Conservation (phyloP, 495 filamentous ascomycete species). For the Aspergillus sclerotioniger region DNA sequence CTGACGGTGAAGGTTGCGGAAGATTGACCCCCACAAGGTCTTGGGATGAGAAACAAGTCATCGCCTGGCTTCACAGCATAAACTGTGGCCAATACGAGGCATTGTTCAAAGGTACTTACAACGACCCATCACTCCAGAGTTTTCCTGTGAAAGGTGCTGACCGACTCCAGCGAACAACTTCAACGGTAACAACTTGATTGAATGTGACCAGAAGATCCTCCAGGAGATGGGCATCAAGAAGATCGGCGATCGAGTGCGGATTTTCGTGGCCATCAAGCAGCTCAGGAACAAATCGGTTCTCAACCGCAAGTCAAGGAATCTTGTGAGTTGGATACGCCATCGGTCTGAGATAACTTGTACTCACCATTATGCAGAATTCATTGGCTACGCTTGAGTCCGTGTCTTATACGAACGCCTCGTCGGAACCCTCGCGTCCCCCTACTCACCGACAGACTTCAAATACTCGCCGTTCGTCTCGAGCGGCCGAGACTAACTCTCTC, state of each 20-base stretch:
- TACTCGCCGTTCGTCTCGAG: constrained; percentile 74
- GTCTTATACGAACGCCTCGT: constrained; percentile 57
- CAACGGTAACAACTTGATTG: constrained; percentile 91
- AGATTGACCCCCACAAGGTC: constrained; percentile 44
- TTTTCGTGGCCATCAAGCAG: constrained; percentile 89
- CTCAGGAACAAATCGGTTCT: constrained; percentile 81
- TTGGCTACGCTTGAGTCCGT: constrained; percentile 44
- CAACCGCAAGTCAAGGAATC: constrained; percentile 79
- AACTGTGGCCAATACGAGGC: constrained; percentile 91
- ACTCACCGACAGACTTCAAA: constrained; percentile 54
- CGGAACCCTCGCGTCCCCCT: constrained; percentile 63
- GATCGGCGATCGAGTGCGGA: constrained; percentile 93
- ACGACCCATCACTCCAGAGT: not conserved
- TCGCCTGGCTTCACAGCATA: constrained; percentile 84
- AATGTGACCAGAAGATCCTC: constrained; percentile 93
- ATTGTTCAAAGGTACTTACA: constrained; percentile 69
- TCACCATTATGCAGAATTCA: constrained; percentile 38
- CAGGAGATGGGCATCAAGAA: constrained; percentile 99
- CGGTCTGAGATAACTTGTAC: constrained; percentile 4
- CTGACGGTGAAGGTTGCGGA: not conserved
- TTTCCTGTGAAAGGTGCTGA: constrained; percentile 15
- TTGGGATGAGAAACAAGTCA: constrained; percentile 91
- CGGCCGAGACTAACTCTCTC: constrained; percentile 46
- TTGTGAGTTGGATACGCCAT: constrained; percentile 54
- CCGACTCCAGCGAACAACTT: constrained; percentile 72